These are phyloP conservation scores for Porcisia hertigi DNA, from an alignment of 208 protist genomes.

Conservation along the genomic window DNA sequence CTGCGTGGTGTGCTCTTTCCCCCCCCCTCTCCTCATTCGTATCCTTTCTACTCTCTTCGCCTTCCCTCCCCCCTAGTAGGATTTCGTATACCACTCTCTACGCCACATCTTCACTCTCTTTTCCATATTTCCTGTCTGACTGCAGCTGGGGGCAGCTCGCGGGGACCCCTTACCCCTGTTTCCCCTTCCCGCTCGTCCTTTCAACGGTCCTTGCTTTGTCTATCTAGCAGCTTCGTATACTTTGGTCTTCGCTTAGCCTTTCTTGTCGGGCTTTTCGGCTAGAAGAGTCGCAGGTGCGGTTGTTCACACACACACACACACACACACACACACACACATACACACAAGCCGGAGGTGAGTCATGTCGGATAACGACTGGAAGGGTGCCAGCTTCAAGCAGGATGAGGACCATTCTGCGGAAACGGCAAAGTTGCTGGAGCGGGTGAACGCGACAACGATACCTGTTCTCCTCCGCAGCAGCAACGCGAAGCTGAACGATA, in stretches of 20 bases:
- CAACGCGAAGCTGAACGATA: slow-evolving; percentile 59
- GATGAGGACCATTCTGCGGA: slow-evolving; percentile 81
- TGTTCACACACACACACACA: background rate
- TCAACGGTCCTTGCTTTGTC: background rate
- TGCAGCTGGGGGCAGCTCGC: background rate
- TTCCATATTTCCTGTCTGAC: background rate
- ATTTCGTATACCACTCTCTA: background rate
- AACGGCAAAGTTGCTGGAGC: slow-evolving; percentile 62
- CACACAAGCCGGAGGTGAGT: slow-evolving; percentile 5
- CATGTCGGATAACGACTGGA: slow-evolving; percentile 84
- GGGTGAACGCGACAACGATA: slow-evolving; percentile 76
- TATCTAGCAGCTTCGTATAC: background rate
- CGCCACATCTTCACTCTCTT: background rate
- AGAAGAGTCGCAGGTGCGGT: background rate
- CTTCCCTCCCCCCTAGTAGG: background rate
- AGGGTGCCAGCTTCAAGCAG: slow-evolving; percentile 88
- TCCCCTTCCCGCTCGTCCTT: background rate
- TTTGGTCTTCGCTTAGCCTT: background rate
- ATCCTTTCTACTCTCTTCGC: background rate
- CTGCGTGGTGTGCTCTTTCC: background rate
- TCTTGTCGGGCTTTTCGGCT: slow-evolving; percentile 3
- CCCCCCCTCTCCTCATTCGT: background rate
- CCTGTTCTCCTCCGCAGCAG: slow-evolving; percentile 71
- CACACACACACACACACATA: slow-evolving; percentile 17
- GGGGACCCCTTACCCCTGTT: background rate